phyloP scores from a whole-genome alignment of 306 rosid species.

The Vicia villosa region DNA sequence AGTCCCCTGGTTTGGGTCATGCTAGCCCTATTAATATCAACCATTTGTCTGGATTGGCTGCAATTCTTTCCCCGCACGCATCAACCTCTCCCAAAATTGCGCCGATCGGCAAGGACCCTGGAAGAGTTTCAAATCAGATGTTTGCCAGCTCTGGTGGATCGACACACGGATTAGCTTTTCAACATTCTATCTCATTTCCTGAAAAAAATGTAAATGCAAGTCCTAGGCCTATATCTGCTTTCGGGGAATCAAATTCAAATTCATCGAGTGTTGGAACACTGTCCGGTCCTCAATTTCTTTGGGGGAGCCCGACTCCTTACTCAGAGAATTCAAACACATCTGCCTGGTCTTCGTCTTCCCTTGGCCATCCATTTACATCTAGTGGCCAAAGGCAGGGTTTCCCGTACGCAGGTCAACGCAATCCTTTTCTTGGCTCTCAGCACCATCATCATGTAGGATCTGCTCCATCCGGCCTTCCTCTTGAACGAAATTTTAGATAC shows the following conservation, averaged over 20 bases:
- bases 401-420: conserved; percentile 51
- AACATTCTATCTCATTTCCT: conserved; percentile 66
- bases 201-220: conserved; percentile 65
- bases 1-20: conserved; percentile 70
- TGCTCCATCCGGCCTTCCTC: conserved; percentile 87
- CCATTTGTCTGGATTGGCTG: conserved; percentile 80
- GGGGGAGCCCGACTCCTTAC: conserved; percentile 90
- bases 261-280: conserved; percentile 74
- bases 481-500: conserved; percentile 74
- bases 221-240: conserved; percentile 64
- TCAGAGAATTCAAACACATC: conserved; percentile 62
- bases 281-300: conserved; percentile 92
- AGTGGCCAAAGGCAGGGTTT: conserved; percentile 76
- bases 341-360: conserved; percentile 71
- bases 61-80: conserved; percentile 73
- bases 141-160: conserved; percentile 48
- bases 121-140: conserved; percentile 60
- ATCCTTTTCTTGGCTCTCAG: conserved; percentile 64
- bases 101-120: conserved; percentile 90
- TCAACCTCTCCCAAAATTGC: conserved; percentile 74
- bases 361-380: conserved; percentile 65
- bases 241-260: conserved; percentile 58
- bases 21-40: conserved; percentile 69
- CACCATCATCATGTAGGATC: conserved; percentile 82
- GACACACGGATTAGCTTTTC: conserved; percentile 61